Evolutionary conservation across 306 rosid species (phyloP), one percentile per base, ranked within the genome.

Genomic region (Cucurbita moschata): DNA sequence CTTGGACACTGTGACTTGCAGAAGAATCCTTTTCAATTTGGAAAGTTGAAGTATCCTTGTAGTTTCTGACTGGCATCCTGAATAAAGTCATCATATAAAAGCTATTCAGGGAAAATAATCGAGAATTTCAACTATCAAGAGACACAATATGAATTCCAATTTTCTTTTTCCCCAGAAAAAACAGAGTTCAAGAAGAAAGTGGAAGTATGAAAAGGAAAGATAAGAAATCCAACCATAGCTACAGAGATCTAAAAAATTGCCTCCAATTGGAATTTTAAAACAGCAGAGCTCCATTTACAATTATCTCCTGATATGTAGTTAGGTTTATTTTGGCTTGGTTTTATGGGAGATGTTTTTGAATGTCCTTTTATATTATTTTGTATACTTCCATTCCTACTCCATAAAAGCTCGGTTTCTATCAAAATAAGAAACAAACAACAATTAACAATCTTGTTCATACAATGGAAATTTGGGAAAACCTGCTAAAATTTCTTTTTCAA

Each of bases 11-110:
- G 57, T 90, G 81, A 83, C 88, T 88, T 75, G 95, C 89, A 19
- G 96, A 88, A 79, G 97, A 91, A 84, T 91, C 99, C 85, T 89
- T 94, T 84, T 95, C 99, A 76, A 95, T 86, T 80, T 95, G 97
- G 84, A 95, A 95, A 74, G 91, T 82, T 73, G 92, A 86, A 77
- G 90, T 81, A 83, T 95, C 96, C 87, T 88, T 91, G 88, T 91
- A 91, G 78, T 85, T 91, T 79, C 91, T 86, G 72, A 80, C 85
- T 74, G 99, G 99, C 97, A 95, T 95, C 90, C 99, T 95, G 83
- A 53, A 81, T 13, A 40, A 78, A 30, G 39, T 74, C 58, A 62
- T 44, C 75, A 55, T 10, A 18, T 53, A 71, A 15, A 35, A 62
- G 70, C 43, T 26, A 26, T 47, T 69, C 57, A 69, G 57, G 13